phyloP scores from a whole-genome alignment of 306 rosid genomes.

The Pterocarpus santalinus region DNA sequence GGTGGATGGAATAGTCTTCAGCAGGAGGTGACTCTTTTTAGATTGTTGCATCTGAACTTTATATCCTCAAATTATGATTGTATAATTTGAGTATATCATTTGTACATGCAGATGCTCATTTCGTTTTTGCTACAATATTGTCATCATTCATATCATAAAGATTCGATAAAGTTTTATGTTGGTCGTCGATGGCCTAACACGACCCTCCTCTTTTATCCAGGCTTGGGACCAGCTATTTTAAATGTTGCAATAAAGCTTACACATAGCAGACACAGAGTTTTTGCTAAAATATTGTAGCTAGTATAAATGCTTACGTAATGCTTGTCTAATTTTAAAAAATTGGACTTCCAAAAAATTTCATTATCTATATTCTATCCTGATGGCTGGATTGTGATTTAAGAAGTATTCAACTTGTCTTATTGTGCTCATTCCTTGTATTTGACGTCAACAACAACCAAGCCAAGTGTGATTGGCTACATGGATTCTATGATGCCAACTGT shows the following conservation, averaged over 20 bases:
- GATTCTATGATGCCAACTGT: not conserved
- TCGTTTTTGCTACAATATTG: conserved; percentile 2
- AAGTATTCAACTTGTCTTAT: conserved; percentile 14
- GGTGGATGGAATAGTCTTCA: conserved; percentile 94
- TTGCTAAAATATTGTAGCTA: conserved; percentile 9
- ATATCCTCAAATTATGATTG: conserved; percentile 33
- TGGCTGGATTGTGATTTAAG: conserved; percentile 11
- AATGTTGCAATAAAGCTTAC: no score
- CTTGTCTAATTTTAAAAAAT: conserved; percentile 22
- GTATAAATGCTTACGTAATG: not conserved
- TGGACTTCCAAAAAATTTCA: not conserved
- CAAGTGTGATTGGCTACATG: conserved; percentile 6
- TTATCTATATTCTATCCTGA: not conserved
- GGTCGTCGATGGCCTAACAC: no score
- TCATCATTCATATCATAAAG: no score
- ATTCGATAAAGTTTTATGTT: no score
- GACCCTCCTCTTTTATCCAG: no score
- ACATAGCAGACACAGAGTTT: not conserved
- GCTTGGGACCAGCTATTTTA: no score
- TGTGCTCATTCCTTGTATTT: conserved; percentile 1
- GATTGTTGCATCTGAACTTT: conserved; percentile 19
- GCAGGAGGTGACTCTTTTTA: conserved; percentile 73
- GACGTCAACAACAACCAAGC: conserved; percentile 19
- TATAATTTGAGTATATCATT: conserved; percentile 5
- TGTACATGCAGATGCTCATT: not conserved